Base-by-base conservation (phyloP, 2,329 filamentous ascomycete genomes). In the Myriangium duriaei region DNA sequence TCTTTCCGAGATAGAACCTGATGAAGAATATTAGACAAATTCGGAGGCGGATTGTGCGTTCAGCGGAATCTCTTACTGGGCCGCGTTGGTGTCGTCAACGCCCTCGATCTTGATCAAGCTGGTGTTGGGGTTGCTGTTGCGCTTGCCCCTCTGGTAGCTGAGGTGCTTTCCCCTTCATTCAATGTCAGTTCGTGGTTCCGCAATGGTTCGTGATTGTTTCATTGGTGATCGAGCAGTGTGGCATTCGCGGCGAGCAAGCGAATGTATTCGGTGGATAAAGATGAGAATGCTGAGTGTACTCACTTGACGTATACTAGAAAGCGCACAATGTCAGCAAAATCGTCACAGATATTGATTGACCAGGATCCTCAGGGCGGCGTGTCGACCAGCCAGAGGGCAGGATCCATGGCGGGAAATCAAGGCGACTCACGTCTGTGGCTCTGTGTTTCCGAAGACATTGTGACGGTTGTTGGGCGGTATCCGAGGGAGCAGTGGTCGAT, bases 51-150 rank as follows among this genome's bases (percentile, higher is more conserved):
- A 33, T 19, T 29, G 34, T 35, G 11, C 15, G 12, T 10, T 10
- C 16, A 18, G 10, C 11, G 5, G 24, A 34, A 3, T 30, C 53
- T 45, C 41, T 52, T 80, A 87, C 78, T 79, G 83, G 68, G 91
- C 88, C 63, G 80, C 84, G 59, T 83, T 73, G 60, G 81, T 77
- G 74, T 83, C 76, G 59, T 93, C 86, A 58, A 96, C 91, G 67
- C 88, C 88, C 76, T 98, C 88, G 61, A 98, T 93, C 79, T 95
- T 91, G 72, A 98, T 81, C 69, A 96, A 75, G 64, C 83, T 74
- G 48, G 57, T 57, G 51, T 80, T 79, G 57, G 88, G 81, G 74
- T 82, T 86, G 63, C 79, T 86, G 70, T 75, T 81, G 71, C 84
- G 82, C 75, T 92, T 88, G 65, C 81, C 81, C 69, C 88, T 83